Evolutionary conservation across 495 filamentous ascomycete genomes (phyloP).

Genomic region (Hypoxylon crocopeplum): DNA sequence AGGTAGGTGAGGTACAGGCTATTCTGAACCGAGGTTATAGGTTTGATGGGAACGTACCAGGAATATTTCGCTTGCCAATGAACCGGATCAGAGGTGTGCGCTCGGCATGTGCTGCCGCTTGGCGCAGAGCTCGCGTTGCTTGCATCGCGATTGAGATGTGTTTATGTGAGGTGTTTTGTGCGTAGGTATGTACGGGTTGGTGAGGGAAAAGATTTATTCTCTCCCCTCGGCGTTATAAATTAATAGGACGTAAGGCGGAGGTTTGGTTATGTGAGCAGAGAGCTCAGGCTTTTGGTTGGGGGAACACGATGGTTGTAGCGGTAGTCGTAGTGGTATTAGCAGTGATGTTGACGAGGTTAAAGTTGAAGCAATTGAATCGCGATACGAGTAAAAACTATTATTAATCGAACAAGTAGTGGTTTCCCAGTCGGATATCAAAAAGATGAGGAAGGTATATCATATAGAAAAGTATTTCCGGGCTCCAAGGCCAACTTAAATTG

Average conservation of each 20-base stretch:
- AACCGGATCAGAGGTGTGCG: conserved; percentile 90
- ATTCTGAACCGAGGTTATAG: conserved; percentile 1
- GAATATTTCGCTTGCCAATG: conserved; percentile 82
- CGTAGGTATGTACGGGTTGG: neutral
- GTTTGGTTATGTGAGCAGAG: neutral
- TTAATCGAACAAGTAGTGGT: too few species aligned
- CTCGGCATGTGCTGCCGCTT: conserved; percentile 65
- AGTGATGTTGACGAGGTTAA: too few species aligned
- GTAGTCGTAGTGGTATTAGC: conserved; percentile 28
- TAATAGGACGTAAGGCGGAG: neutral
- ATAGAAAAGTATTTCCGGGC: conserved; percentile 8
- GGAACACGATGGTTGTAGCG: neutral
- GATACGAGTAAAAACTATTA: neutral
- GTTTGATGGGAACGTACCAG: conserved; percentile 62
- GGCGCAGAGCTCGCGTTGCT: conserved; percentile 69
- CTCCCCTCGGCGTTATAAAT: conserved; percentile 23
- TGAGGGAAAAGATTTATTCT: conserved; percentile 4
- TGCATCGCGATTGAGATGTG: conserved; percentile 56
- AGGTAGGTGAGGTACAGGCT: neutral
- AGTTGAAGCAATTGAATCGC: neutral
- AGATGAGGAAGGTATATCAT: too few species aligned
- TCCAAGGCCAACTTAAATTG: conserved; percentile 25
- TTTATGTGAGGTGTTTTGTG: neutral
- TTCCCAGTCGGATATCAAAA: too few species aligned
- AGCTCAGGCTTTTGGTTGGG: conserved; percentile 33